Base-by-base conservation (phyloP, 306 rosid species). In the Myrica gale region DNA sequence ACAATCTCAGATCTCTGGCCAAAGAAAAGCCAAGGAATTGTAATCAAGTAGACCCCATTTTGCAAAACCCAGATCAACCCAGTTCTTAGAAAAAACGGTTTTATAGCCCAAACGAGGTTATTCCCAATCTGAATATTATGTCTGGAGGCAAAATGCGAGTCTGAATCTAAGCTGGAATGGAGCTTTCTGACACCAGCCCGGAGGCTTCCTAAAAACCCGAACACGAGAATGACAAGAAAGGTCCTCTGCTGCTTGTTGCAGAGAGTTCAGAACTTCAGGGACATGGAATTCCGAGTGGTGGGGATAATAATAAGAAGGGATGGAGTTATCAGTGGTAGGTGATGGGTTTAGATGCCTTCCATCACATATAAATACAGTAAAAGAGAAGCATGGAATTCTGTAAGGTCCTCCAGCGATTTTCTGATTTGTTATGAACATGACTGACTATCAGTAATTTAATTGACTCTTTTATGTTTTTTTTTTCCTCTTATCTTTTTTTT, bases 241-340 rank as follows among this genome's bases (percentile, higher is more conserved):
- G 66, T 74, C 76, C 71, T 63, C 61, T 51, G 74, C 56, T 47
- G 42, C 65, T 58, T 47, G 65, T 60, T 47, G 54, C 72, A 57
- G 57, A 65, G 70, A 81, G 41, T 16, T 65, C 52, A n/a, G n/a
- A n/a, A n/a, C n/a, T n/a, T n/a, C n/a, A 78, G 51, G 80, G 75
- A 72, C 73, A 67, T 65, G 81, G 75, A 65, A 84, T 45, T 78
- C 68, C 20, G 9, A 78, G 75, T 82, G 85, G 80, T 69, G 74
- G 84, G 76, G 69, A 76, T 45, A 52, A 50, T 37, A 74, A 76
- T 76, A 88, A 79, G 88, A 84, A 87, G 89, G 75, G 89, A 15
- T 75, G 93, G 90, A 85, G 88, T 88, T 86, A 76, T 93, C 96
- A 89, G 89, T 52, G 90, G 86, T 88, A 79, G 95, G 96, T 89